Conservation (phyloP, 2,329 filamentous ascomycete species). For the Lachnellula arida region DNA sequence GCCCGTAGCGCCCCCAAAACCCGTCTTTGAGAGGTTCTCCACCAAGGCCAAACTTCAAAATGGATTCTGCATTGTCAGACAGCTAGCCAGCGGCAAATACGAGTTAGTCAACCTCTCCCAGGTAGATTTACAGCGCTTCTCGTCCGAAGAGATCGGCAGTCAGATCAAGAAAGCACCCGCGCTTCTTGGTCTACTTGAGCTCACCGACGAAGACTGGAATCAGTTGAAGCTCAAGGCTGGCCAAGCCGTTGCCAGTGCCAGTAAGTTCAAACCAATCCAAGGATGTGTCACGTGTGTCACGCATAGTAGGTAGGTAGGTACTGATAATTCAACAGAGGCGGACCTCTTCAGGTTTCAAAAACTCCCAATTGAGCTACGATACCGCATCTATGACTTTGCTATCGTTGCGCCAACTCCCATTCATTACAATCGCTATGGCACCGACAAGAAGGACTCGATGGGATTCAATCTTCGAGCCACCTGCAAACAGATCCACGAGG, state of each 20-base stretch:
- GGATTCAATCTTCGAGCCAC: slow-evolving; percentile 13
- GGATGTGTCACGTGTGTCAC: not conserved
- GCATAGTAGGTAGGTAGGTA: not conserved
- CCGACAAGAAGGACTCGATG: not conserved
- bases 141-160: slow-evolving; percentile 14
- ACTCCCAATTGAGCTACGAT: slow-evolving; percentile 17
- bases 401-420: slow-evolving; percentile 1
- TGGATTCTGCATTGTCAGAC: slow-evolving; percentile 18
- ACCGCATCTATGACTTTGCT: slow-evolving; percentile 15
- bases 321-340: not conserved
- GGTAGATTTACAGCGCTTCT: slow-evolving; percentile 4
- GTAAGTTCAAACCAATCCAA: slow-evolving; percentile 5
- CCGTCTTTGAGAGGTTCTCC: slow-evolving; percentile 13
- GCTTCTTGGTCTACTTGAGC: slow-evolving; percentile 3
- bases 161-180: slow-evolving; percentile 6
- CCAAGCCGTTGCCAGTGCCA: slow-evolving; percentile 13
- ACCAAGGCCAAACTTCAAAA: slow-evolving; percentile 10
- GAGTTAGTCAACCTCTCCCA: slow-evolving; percentile 16
- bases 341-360: slow-evolving; percentile 18
- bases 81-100: slow-evolving; percentile 13
- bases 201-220: slow-evolving; percentile 9
- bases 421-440: not conserved
- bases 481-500: slow-evolving; percentile 11
- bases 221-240: slow-evolving; percentile 6
- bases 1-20: not conserved